Evolutionary conservation across 148 eudicot species (phyloP).

Genomic region (Pharnaceum exiguum): DNA sequence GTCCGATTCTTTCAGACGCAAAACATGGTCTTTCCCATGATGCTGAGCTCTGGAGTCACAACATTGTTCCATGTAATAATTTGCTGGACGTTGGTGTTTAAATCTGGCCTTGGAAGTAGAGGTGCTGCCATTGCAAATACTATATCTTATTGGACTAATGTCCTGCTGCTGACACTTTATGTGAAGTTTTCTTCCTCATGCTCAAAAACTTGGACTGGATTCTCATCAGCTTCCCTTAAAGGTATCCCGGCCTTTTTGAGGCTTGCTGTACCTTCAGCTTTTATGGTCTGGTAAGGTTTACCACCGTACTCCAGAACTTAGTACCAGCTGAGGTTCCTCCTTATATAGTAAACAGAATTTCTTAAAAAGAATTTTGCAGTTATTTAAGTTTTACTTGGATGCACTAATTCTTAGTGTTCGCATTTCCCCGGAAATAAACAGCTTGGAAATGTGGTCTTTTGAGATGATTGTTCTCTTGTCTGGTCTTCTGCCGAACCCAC

Average conservation of each 20-base stretch:
- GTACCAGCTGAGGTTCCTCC: no score
- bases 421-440: no score
- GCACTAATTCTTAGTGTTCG: no score
- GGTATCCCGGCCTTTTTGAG: not conserved
- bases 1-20: slow-evolving; percentile 1
- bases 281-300: slow-evolving; percentile 2
- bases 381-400: no score
- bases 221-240: not conserved
- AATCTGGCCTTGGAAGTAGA: slow-evolving; percentile 3
- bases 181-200: not conserved
- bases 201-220: slow-evolving; percentile 1
- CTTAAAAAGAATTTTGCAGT: no score
- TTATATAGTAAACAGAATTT: no score
- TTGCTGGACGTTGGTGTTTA: slow-evolving; percentile 6
- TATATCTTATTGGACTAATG: slow-evolving; percentile 6
- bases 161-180: not conserved
- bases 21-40: not conserved
- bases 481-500: slow-evolving; percentile 48
- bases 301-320: no score
- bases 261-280: slow-evolving; percentile 7
- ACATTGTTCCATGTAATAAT: not conserved
- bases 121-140: slow-evolving; percentile 8
- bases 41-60: slow-evolving; percentile 2
- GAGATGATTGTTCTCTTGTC: slow-evolving; percentile 44
- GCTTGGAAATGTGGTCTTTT: slow-evolving; percentile 48